Evolutionary conservation across 805 yeast species (phyloP).

Genomic region (Scheffersomyces amazonensis): DNA sequence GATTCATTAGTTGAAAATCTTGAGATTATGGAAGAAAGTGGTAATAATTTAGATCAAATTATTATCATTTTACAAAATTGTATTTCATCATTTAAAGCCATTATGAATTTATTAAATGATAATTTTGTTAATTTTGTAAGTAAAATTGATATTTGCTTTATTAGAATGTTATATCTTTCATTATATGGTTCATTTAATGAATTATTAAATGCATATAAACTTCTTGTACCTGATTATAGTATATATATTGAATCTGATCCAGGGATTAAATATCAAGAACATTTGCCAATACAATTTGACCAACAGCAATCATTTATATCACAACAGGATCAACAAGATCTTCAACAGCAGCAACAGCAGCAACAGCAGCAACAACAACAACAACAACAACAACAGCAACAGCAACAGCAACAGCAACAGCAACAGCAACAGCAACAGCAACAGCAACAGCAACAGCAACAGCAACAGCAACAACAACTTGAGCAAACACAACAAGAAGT

Average conservation of each 20-base stretch:
- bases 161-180: slow-evolving; percentile 61
- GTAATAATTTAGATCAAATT: slow-evolving; percentile 27
- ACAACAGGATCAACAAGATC: background rate
- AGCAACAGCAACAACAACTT: background rate
- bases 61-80: slow-evolving; percentile 28
- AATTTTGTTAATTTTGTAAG: slow-evolving; percentile 49
- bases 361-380: background rate
- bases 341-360: background rate
- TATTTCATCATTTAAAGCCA: slow-evolving; percentile 48
- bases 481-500: too few relatives aligned
- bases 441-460: background rate
- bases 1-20: slow-evolving; percentile 56
- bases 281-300: background rate
- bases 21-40: slow-evolving; percentile 44
- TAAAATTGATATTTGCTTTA: slow-evolving; percentile 60
- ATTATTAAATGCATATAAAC: slow-evolving; percentile 60
- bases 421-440: too few relatives aligned
- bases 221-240: slow-evolving; percentile 24
- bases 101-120: slow-evolving; percentile 46
- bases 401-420: background rate
- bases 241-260: background rate
- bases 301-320: background rate
- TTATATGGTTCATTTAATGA: slow-evolving; percentile 64
- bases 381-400: background rate
- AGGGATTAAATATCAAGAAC: background rate